Base-by-base conservation (phyloP, 768 basidiomycete genomes). In the Xerocomellus chrysenteron region DNA sequence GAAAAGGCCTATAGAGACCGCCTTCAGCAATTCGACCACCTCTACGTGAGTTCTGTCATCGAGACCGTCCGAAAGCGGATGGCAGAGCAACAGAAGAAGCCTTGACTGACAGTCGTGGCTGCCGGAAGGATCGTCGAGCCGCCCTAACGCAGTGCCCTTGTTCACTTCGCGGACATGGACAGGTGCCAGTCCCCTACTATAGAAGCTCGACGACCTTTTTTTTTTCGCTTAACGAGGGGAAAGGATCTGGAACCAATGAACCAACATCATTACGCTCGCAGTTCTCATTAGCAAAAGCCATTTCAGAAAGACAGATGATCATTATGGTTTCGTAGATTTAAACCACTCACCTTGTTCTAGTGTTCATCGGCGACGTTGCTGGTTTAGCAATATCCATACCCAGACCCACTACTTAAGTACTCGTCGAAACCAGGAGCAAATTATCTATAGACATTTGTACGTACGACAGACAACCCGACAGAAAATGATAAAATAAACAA, bases 1-100 rank as follows among this genome's bases (percentile, higher is more conserved):
- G 65, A 71, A 45, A 69, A 65, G 37, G 59, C 36, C 2, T 69
- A 69, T 59, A 63, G 42, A 50, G 69, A 69, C 47, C 68, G 65
- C 30, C 67, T 69, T 41, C 65, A 71, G 46, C 69, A 71, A 60
- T 69, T 71, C 52, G 68, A 71, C 50, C 68, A 69, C 48, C 65
- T 69, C 59, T 69, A 71, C 55, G 69, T 69, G 59, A 65, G 67
- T 48, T 69, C 68, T 24, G 70, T 69, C 44, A 47, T 69, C 42
- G 69, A 71, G 43, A 71, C 60, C 13, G 57, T 71, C 57, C 68
- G 69, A 54, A 69, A 67, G 61, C 62, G 68, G 62, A 71, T 67
- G 59, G 67, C 59, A 57, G 69, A 71, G 48, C 65, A 67, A 47
- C 69, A 69, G 59, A 71, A 55, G 57, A 71, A 68, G 65, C 32